Evolutionary conservation across 306 rosid species (phyloP).

Genomic region (Quercus mongolica): DNA sequence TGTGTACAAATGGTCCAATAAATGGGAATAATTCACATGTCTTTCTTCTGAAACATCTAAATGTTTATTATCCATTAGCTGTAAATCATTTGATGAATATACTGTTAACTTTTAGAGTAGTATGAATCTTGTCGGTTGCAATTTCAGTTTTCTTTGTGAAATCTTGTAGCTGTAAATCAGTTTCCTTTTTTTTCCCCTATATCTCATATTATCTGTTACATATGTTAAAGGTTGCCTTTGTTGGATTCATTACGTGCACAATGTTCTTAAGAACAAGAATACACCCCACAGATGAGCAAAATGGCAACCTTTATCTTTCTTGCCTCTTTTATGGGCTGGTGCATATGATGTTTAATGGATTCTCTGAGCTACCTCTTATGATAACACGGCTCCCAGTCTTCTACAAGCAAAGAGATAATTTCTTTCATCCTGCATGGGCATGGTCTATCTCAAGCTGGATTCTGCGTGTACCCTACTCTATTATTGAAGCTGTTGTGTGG

Average conservation of each 20-base stretch:
- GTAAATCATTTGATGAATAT: background rate
- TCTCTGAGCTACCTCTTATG: slow-evolving; percentile 80
- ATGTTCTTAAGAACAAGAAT: slow-evolving; percentile 56
- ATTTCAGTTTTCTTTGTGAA: background rate
- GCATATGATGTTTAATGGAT: slow-evolving; percentile 92
- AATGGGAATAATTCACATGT: background rate
- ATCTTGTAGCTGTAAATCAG: background rate
- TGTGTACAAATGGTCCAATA: background rate
- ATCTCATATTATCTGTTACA: background rate
- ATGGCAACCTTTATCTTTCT: slow-evolving; percentile 73
- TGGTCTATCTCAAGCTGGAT: slow-evolving; percentile 79
- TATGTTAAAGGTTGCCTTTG: slow-evolving; percentile 68
- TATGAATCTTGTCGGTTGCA: background rate
- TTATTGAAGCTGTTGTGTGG: slow-evolving; percentile 82
- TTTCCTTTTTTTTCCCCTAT: background rate
- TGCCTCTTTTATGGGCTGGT: slow-evolving; percentile 78
- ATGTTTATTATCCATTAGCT: background rate
- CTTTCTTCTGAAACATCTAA: background rate
- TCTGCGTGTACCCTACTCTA: slow-evolving; percentile 75
- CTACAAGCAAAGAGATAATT: slow-evolving; percentile 84
- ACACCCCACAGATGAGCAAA: slow-evolving; percentile 58
- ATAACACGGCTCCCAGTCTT: slow-evolving; percentile 79
- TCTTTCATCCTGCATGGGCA: slow-evolving; percentile 85
- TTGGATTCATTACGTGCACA: slow-evolving; percentile 79
- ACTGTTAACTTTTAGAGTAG: background rate